Evolutionary conservation across 148 eudicot genomes (phyloP), one percentile per base, ranked within the genome.

Genomic region (Nepenthes gracilis): DNA sequence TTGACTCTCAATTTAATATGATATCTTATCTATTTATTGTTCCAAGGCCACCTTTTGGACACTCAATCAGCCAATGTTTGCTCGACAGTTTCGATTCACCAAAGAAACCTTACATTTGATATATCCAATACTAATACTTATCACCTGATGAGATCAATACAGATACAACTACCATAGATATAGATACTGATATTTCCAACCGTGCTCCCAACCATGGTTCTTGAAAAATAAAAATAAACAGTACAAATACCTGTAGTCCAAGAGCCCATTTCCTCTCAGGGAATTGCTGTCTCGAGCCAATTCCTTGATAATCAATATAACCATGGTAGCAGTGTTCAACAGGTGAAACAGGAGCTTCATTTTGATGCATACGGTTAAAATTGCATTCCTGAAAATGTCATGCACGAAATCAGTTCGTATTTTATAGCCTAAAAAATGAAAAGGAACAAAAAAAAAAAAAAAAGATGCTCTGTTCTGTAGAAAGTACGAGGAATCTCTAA

Each of bases 231-330:
- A 40, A 23, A 47, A 49, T 11, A 54, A 59, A 47, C 3, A n/a
- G 33, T 15, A 43, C 47, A 15, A 23, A 43, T 51, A 93, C 99
- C 99, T 93, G 96, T 65, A 93, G 78, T 40, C 99, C 99, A 62
- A 89, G 94, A 73, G 99, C 95, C 99, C 99, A 93, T 83, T 88
- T 93, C 69, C 85, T 79, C 73, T 93, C 99, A 61, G 93, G 75
- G 33, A 81, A 70, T 65, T 84, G 96, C 35, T 68, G 73, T 63
- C 84, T 78, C 69, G 78, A 68, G 43, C 85, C 85, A 43, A 72
- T 63, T 78, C 87, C 91, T 59, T 75, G 85, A 77, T 70, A 79
- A 61, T 92, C 97, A 71, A 62, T 68, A 56, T 74, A 71, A 63
- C 87, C 86, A 56, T 85, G 76, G 66, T 67, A 57, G 55, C 83